Conservation (phyloP, 352 stramenopile genomes). For the Phytopythium montanum region DNA sequence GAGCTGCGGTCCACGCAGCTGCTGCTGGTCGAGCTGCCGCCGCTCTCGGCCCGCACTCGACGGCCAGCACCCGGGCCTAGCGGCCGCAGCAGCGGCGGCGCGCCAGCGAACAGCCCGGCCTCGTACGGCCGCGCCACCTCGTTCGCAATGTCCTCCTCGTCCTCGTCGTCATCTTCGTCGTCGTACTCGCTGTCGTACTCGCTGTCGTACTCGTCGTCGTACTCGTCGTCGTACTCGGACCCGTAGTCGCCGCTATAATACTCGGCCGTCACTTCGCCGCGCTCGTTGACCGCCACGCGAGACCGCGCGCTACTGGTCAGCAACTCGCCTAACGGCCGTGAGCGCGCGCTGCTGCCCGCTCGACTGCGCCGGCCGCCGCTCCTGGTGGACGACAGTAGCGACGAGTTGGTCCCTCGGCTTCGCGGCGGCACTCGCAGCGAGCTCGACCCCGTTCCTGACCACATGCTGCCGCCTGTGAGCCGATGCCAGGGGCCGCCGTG, state of each 20-base stretch:
- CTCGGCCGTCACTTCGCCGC: slow-evolving; percentile 17
- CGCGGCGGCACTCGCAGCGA: not conserved
- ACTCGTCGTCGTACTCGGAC: slow-evolving; percentile 39
- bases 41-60: slow-evolving; percentile 14
- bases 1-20: slow-evolving; percentile 31
- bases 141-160: slow-evolving; percentile 73
- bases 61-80: not conserved
- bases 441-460: not conserved
- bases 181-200: slow-evolving; percentile 40
- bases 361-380: slow-evolving; percentile 20
- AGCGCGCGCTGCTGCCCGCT: slow-evolving; percentile 23
- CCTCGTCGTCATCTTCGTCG: slow-evolving; percentile 34
- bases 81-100: slow-evolving; percentile 20
- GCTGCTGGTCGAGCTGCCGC: slow-evolving; percentile 10
- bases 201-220: slow-evolving; percentile 39
- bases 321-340: slow-evolving; percentile 1
- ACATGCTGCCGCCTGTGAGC: slow-evolving; percentile 44
- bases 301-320: slow-evolving; percentile 13
- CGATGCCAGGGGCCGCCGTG: slow-evolving; percentile 74
- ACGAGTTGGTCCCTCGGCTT: slow-evolving; percentile 3
- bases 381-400: slow-evolving; percentile 5
- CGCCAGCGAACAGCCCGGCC: slow-evolving; percentile 21
- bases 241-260: slow-evolving; percentile 8
- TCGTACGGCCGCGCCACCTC: slow-evolving; percentile 60
- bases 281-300: slow-evolving; percentile 10